phyloP scores from a whole-genome alignment of 177 flowering plant genomes.

The Vitis hybrid region DNA sequence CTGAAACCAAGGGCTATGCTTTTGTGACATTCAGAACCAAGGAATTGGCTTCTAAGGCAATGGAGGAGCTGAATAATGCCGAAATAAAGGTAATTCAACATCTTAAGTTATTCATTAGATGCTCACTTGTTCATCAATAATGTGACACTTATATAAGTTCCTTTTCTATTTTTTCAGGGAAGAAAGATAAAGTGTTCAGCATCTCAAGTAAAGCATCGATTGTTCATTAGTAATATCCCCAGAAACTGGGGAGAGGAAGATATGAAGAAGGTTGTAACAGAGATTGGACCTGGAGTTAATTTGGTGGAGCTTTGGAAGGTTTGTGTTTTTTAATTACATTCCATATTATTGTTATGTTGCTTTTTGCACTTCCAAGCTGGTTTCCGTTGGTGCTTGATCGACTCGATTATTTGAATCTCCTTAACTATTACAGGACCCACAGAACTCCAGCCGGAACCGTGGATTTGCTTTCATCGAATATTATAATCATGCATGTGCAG shows the following conservation, averaged over 20 bases:
- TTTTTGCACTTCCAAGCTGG: too few relatives aligned
- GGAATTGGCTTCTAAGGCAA: slow-evolving; percentile 85
- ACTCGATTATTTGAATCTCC: too few relatives aligned
- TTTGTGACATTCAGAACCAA: slow-evolving; percentile 83
- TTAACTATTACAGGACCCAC: slow-evolving; percentile 56
- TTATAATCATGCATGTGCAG: slow-evolving; percentile 95
- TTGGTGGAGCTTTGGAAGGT: slow-evolving; percentile 81
- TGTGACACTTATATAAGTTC: too few relatives aligned
- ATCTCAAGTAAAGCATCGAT: slow-evolving; percentile 84
- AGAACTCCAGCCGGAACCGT: slow-evolving; percentile 75
- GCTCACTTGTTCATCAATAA: too few relatives aligned
- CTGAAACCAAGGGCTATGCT: slow-evolving; percentile 84
- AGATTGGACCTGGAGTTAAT: slow-evolving; percentile 84
- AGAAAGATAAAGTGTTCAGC: slow-evolving; percentile 78
- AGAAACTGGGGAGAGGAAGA: slow-evolving; percentile 78
- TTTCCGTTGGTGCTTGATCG: too few relatives aligned
- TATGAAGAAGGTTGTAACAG: slow-evolving; percentile 54
- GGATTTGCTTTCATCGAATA: slow-evolving; percentile 96
- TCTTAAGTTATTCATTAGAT: too few relatives aligned
- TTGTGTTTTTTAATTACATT: slow-evolving; percentile 8
- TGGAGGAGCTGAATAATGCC: slow-evolving; percentile 64
- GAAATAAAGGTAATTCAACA: slow-evolving; percentile 63
- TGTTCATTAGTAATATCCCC: slow-evolving; percentile 94
- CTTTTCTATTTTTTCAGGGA: slow-evolving; percentile 39
- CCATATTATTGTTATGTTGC: too few relatives aligned